phyloP scores from a whole-genome alignment of 345 rosid species.

The Citrus medica region DNA sequence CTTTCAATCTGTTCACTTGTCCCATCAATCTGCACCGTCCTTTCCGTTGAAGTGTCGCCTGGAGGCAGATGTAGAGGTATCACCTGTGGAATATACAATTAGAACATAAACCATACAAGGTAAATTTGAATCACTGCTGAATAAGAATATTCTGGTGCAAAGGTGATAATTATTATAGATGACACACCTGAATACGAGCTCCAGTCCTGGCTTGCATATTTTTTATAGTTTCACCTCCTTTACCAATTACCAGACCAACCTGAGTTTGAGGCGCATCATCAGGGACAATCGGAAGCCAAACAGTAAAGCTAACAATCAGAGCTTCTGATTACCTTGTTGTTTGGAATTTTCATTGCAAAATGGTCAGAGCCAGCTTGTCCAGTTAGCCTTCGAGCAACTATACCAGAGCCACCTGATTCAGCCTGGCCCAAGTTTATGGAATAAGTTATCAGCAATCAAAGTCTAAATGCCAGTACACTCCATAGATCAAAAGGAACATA shows the following conservation, averaged over 20 bases:
- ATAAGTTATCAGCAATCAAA: background rate
- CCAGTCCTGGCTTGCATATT: constrained; percentile 90
- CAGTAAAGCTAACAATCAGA: constrained; percentile 7
- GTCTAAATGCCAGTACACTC: background rate
- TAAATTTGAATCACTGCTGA: background rate
- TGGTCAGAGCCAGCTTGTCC: constrained; percentile 80
- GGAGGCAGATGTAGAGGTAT: constrained; percentile 97
- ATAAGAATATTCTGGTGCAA: background rate
- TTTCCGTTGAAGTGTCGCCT: constrained; percentile 74
- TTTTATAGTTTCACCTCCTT: constrained; percentile 99
- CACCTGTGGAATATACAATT: constrained; percentile 45
- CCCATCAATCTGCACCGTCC: constrained; percentile 91
- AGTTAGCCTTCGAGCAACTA: constrained; percentile 65
- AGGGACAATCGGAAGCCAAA: constrained; percentile 19
- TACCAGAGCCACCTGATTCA: constrained; percentile 87
- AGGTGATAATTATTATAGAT: background rate
- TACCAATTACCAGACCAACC: constrained; percentile 99
- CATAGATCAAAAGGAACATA: background rate
- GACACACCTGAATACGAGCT: constrained; percentile 94
- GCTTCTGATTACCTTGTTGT: constrained; percentile 66
- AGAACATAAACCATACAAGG: background rate
- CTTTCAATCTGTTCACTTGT: constrained; percentile 80
- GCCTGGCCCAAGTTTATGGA: constrained; percentile 47
- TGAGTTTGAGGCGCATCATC: constrained; percentile 33
- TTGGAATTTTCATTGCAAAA: constrained; percentile 71